These are phyloP conservation scores for Monilinia fructicola DNA, from an alignment of 2,329 filamentous ascomycete genomes.

Conservation along the genomic window DNA sequence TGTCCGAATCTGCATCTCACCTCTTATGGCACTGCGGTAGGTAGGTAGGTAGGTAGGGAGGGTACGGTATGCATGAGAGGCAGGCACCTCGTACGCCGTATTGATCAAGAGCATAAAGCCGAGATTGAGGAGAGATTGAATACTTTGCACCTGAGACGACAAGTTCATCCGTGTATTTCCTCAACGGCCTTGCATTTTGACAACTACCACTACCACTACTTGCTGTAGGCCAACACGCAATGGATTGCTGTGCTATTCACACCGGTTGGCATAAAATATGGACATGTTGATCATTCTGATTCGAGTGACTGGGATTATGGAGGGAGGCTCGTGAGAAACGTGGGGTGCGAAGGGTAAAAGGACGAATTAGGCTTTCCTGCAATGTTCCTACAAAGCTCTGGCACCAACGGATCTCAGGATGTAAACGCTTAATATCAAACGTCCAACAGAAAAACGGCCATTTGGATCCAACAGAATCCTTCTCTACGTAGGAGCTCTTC, in stretches of 20 bases:
- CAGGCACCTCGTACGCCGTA: slow-evolving; percentile 10
- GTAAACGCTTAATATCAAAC: slow-evolving; percentile 16
- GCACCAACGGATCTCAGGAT: slow-evolving; percentile 13
- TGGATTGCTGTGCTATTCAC: neutral
- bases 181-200: slow-evolving; percentile 8
- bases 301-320: slow-evolving; percentile 1
- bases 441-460: slow-evolving; percentile 5
- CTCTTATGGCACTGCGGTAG: slow-evolving; percentile 10
- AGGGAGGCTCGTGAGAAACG: slow-evolving; percentile 16
- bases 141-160: neutral
- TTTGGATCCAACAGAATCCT: neutral
- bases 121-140: slow-evolving; percentile 2
- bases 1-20: slow-evolving; percentile 20
- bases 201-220: neutral
- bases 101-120: slow-evolving; percentile 5
- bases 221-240: neutral
- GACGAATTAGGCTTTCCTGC: neutral
- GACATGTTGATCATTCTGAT: neutral
- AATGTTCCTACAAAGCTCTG: slow-evolving; percentile 4
- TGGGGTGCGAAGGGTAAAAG: slow-evolving; percentile 18
- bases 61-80: neutral
- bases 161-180: slow-evolving; percentile 10
- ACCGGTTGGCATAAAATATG: neutral
- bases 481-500: neutral
- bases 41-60: neutral